Conservation (phyloP, 2,329 filamentous ascomycete species). For the Colletotrichum sp. region DNA sequence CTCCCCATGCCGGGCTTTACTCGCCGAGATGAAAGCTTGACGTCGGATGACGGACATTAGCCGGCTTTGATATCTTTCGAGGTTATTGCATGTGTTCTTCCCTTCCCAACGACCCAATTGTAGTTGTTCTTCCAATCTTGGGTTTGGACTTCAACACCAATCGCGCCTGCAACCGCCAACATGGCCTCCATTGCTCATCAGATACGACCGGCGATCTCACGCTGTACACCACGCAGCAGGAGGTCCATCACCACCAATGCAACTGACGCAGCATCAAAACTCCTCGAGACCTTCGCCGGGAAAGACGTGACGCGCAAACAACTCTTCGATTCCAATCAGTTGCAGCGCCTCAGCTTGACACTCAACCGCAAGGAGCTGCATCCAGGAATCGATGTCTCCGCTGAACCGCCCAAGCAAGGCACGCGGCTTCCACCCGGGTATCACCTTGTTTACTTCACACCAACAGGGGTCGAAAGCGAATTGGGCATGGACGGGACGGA, state of each 20-base stretch:
- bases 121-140: not conserved
- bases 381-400: conserved; percentile 41
- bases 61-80: not conserved
- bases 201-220: not conserved
- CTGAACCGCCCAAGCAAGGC: conserved; percentile 40
- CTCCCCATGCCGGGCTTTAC: not conserved
- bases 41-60: not conserved
- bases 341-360: conserved; percentile 65
- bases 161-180: not conserved
- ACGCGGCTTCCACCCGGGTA: conserved; percentile 63
- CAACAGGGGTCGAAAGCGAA: conserved; percentile 55
- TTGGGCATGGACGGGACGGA: conserved; percentile 68
- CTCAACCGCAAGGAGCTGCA: conserved; percentile 52
- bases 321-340: conserved; percentile 64
- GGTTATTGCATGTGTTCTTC: not conserved
- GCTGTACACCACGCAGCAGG: not conserved
- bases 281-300: conserved; percentile 34
- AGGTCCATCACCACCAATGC: not conserved
- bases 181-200: not conserved
- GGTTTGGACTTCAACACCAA: not conserved
- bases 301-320: conserved; percentile 42
- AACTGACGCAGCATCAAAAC: conserved; percentile 29
- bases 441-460: conserved; percentile 70
- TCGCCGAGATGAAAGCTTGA: not conserved
- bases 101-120: not conserved